phyloP scores from a whole-genome alignment of 305 asterid genomes.

The Ilex paraguariensis region DNA sequence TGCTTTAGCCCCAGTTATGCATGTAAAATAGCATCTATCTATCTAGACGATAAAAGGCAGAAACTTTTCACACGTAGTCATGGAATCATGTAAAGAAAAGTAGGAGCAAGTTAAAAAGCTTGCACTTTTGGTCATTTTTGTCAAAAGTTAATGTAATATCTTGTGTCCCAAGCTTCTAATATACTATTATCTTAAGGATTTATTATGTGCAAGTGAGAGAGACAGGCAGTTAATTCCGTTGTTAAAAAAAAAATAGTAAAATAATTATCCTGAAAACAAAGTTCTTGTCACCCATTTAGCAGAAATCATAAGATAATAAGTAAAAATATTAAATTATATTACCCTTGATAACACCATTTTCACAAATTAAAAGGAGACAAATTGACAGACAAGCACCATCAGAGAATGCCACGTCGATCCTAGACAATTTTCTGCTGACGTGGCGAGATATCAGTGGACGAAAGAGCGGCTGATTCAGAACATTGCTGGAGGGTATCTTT shows the following conservation, averaged over 20 bases:
- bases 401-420: neutral
- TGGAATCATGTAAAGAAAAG: neutral
- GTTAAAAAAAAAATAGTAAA: no score
- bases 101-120: neutral
- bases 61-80: constrained; percentile 8
- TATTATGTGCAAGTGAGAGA: neutral
- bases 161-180: constrained; percentile 9
- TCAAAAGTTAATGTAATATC: constrained; percentile 16
- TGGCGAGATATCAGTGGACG: neutral
- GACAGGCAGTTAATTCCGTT: neutral
- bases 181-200: no score
- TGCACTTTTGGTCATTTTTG: constrained; percentile 11
- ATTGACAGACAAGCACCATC: neutral
- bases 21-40: constrained; percentile 1
- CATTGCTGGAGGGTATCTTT: no score
- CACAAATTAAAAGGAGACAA: neutral
- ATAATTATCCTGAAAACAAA: no score
- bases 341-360: neutral
- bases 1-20: no score
- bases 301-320: no score
- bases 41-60: neutral
- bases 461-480: neutral
- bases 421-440: no score
- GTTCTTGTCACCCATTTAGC: no score
- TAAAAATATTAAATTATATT: neutral